Base-by-base conservation (phyloP, 2,329 filamentous ascomycete species). In the Clarireedia paspali region DNA sequence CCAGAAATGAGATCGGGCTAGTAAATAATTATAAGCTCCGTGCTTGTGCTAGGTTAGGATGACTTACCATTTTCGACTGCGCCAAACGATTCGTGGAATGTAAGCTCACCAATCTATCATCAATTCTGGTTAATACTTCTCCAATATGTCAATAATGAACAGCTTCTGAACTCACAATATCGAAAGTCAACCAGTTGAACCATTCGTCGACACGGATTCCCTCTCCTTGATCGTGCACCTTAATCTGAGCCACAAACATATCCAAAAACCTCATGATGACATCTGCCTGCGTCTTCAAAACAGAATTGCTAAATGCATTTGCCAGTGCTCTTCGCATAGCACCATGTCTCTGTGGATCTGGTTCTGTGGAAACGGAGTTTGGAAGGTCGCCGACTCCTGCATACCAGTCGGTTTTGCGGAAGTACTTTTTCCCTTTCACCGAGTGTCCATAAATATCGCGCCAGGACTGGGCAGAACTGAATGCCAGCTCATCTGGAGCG, bases 101-200 rank as follows among this genome's bases (percentile, higher is more conserved):
- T 46, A 3, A 53, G 9, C 14, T 53, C 50, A 10, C 50, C 50
- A 30, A 53, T 53, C 48, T 50, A 20, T 42, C 9, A 23, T 1
- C 14, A 2, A 2, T n/a, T 3, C 5, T 30, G n/a, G 27, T 50
- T 40, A 50, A 10, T 12, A n/a, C 7, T 2, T 14, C 23, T 23
- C 14, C 17, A 5, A 2, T 15, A 2, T 23, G 5, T 4, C 12
- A 3, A 15, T 14, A 6, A 6, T 4, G 2, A 10, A 38, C 47
- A 15, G 5, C 4, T 3, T 27, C 20, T 30, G 1, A 14, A 12
- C 48, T 42, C 20, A 50, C 48, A 38, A 53, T 46, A 53, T 53
- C 50, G 14, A 53, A 53, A 7, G 39, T 53, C 17, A 53, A n/a
- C 50, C 50, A 53, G 14, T 53, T 53, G 3, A 45, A 53, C 50